Evolutionary conservation across 2,329 filamentous ascomycete species (phyloP).

Genomic region (Cladosporium sp.): DNA sequence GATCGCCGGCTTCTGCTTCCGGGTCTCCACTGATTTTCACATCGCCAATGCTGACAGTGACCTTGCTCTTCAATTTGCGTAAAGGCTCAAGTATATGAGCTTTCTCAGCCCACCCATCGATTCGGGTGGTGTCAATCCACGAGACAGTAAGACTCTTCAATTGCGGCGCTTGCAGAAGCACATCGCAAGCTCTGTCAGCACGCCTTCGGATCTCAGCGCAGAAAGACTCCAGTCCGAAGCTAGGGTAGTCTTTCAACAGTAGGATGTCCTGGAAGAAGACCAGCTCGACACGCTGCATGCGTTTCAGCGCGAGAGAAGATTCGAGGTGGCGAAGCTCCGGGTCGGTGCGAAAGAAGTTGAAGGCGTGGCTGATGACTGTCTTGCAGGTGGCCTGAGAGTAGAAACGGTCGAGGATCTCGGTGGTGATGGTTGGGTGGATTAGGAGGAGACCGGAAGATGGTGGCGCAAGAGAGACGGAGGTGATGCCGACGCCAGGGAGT

Average conservation of each 20-base stretch:
- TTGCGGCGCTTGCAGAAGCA: slow-evolving; percentile 21
- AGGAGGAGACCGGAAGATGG: slow-evolving; percentile 24
- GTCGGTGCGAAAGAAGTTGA: slow-evolving; percentile 35
- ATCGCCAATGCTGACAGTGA: slow-evolving; percentile 13
- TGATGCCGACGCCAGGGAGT: slow-evolving; percentile 25
- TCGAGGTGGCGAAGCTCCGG: slow-evolving; percentile 28
- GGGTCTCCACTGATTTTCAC: slow-evolving; percentile 26
- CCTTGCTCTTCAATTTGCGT: slow-evolving; percentile 14
- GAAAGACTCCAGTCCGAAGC: slow-evolving; percentile 27
- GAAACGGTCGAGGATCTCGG: slow-evolving; percentile 30
- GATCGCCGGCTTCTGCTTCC: slow-evolving; percentile 22
- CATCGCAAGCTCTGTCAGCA: slow-evolving; percentile 26
- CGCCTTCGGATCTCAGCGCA: slow-evolving; percentile 29
- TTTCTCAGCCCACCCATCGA: slow-evolving; percentile 25
- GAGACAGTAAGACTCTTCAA: slow-evolving; percentile 26
- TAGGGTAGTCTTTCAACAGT: slow-evolving; percentile 29
- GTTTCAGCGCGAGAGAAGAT: slow-evolving; percentile 16
- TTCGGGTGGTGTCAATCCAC: slow-evolving; percentile 31
- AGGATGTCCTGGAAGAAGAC: slow-evolving; percentile 32
- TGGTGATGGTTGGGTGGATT: slow-evolving; percentile 24
- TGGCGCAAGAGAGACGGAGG: slow-evolving; percentile 28
- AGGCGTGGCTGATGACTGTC: slow-evolving; percentile 33
- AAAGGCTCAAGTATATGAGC: slow-evolving; percentile 25
- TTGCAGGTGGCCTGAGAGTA: slow-evolving; percentile 31
- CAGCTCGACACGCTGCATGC: slow-evolving; percentile 30